These are phyloP conservation scores for Paecilomyces fulvus DNA, from an alignment of 2,329 filamentous ascomycete species.

Conservation along the genomic window DNA sequence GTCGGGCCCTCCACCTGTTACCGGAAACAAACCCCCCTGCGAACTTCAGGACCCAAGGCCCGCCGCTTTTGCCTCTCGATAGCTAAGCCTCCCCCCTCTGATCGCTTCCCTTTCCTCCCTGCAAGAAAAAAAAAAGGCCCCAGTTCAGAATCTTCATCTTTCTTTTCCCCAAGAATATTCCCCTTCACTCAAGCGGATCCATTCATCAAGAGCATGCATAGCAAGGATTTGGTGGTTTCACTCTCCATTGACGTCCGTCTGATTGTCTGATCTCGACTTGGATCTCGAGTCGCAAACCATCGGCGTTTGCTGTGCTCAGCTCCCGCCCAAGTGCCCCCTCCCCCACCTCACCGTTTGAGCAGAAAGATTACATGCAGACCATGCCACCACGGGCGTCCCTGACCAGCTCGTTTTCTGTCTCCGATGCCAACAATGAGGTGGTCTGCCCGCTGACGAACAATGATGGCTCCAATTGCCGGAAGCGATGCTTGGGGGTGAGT, in stretches of 20 bases:
- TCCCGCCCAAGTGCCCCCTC: not conserved
- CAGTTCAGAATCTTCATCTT: not conserved
- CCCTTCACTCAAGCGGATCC: not conserved
- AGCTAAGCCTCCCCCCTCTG: not conserved
- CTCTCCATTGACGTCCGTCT: not conserved
- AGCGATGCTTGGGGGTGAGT: constrained; percentile 97
- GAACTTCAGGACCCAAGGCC: not conserved
- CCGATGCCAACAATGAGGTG: constrained; percentile 89
- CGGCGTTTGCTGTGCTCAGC: not conserved
- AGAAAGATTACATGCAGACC: constrained; percentile 39
- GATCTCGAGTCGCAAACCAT: not conserved
- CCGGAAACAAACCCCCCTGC: not conserved
- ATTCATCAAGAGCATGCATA: not conserved
- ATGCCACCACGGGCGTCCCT: constrained; percentile 87
- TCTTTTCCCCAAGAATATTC: not conserved
- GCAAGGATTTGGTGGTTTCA: not conserved
- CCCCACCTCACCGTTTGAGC: constrained; percentile 6
- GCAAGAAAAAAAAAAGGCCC: not conserved
- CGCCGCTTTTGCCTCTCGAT: not conserved
- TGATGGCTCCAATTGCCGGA: constrained; percentile 93
- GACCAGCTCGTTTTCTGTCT: constrained; percentile 84
- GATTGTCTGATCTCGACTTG: not conserved
- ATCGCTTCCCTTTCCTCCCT: not conserved
- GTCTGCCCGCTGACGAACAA: constrained; percentile 93
- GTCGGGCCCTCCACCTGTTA: no score